Evolutionary conservation across 176 grass and related monocot genomes (phyloP), one percentile per base, ranked within the genome.

Genomic region (Triticum timopheevii): DNA sequence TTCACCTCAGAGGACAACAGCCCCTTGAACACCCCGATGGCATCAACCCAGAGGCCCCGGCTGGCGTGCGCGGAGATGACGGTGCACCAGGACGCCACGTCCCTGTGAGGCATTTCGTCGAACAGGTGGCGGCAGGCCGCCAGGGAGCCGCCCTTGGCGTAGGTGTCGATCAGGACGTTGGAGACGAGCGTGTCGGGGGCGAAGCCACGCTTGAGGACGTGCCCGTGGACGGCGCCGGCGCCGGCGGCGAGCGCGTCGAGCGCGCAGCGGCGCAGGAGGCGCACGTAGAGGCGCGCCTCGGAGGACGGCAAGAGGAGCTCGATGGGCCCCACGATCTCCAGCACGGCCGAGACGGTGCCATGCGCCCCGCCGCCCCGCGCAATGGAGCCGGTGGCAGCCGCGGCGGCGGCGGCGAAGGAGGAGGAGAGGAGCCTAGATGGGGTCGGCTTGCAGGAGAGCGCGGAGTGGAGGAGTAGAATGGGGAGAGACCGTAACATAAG

Each of bases 161-260:
- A 98, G 42, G 93, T 86, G 77, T 98, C 92, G 30, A 94, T 79
- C 79, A 98, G 84, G 80, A 98, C 92, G 69, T 95, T 98, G 68
- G 82, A 90, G 2, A 98, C 82, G 24, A 98, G 84, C 39, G 92
- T 61, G 23, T 95, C 86, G n/a, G 88, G 80, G 17, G 73, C 76
- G 24, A 89, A 92, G 1, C 96, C 96, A 4, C 86, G 89, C 74
- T 95, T 92, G 30, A 98, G 61, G 0, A 95, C 70, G 80, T 93
- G 92, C 5, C 92, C 90, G 44, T 98, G 96, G 64, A 95, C 86
- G 3, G 86, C 71, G 44, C 50, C 85, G 25, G 92, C 49, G 52
- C 83, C 82, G 3, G 88, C 90, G 15, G 83, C 86, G 79, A 87
- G 85, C 8, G 84, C 83, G 80, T 84, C 89, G 52, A 88, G 90